phyloP scores from a whole-genome alignment of 2,329 filamentous ascomycete species.

The Penicillium sp. region DNA sequence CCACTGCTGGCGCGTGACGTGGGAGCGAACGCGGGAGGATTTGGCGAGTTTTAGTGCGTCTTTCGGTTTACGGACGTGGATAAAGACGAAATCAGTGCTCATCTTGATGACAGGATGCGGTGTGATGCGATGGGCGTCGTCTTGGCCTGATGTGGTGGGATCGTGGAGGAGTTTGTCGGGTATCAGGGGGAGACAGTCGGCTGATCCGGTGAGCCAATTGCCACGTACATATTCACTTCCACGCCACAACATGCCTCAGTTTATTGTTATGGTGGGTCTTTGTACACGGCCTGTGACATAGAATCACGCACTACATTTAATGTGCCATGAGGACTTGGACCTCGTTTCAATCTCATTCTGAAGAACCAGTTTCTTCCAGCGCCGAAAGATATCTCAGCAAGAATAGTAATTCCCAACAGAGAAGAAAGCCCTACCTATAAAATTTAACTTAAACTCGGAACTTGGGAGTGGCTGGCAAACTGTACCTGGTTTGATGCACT shows the following conservation, averaged over 20 bases:
- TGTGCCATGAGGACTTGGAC: too few relatives aligned
- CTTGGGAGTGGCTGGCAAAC: too few relatives aligned
- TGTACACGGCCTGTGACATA: too few relatives aligned
- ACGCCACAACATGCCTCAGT: background rate
- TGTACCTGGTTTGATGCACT: too few relatives aligned
- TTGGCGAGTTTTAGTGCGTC: constrained; percentile 34
- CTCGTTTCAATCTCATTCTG: too few relatives aligned
- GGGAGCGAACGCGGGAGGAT: constrained; percentile 30
- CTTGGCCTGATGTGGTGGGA: background rate
- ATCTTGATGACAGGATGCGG: background rate
- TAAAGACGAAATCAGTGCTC: constrained; percentile 28
- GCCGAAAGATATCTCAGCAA: too few relatives aligned
- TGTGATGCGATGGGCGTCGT: background rate
- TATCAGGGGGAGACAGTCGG: background rate
- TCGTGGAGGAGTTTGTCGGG: background rate
- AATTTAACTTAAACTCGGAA: too few relatives aligned
- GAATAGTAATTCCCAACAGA: too few relatives aligned
- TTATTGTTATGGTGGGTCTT: too few relatives aligned
- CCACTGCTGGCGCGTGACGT: constrained; percentile 34
- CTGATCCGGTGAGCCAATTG: background rate
- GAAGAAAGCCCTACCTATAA: too few relatives aligned
- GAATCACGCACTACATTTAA: too few relatives aligned
- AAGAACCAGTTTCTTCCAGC: too few relatives aligned
- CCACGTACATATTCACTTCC: background rate
- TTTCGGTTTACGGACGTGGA: constrained; percentile 31